Percentiles rank a stretch among this genome's conserved stretches.
phyloP scores from a whole-genome alignment of 164 flowering plant genomes.

The Paratinospora sagittata region DNA sequence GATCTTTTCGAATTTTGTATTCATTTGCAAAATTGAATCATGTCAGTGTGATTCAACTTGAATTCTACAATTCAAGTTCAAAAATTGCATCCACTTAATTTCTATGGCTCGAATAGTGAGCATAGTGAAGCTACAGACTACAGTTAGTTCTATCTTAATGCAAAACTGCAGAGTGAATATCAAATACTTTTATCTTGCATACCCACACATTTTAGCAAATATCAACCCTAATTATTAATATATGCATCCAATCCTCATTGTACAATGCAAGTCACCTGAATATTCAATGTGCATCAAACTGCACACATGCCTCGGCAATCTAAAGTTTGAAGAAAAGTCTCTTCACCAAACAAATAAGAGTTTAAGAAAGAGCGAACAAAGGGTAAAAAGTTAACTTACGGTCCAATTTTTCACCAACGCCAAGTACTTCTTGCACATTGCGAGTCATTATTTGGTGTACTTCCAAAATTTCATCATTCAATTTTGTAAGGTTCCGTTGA shows the following conservation, averaged over 20 bases:
- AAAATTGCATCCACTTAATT: too few species aligned
- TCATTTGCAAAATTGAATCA: too few species aligned
- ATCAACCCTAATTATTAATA: neutral
- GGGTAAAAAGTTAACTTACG: constrained; percentile 55
- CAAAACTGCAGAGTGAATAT: neutral
- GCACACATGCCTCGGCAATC: neutral
- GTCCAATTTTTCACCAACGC: constrained; percentile 94
- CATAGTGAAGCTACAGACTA: too few species aligned
- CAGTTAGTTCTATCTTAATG: neutral
- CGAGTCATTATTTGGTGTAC: constrained; percentile 98
- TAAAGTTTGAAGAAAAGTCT: neutral
- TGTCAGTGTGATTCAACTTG: too few species aligned
- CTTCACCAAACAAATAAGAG: neutral
- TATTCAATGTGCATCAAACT: neutral
- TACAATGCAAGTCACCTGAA: neutral
- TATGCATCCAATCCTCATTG: neutral
- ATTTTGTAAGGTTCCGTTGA: constrained; percentile 75
- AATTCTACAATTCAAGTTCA: too few species aligned
- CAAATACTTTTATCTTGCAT: neutral
- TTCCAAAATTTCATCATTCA: constrained; percentile 93
- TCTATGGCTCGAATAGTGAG: too few species aligned
- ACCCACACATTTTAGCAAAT: neutral
- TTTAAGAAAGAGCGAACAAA: neutral
- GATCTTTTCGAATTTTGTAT: too few species aligned
- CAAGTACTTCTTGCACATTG: constrained; percentile 96